phyloP scores from a whole-genome alignment of 2,329 filamentous ascomycete species.

The Parastagonospora nodorum region DNA sequence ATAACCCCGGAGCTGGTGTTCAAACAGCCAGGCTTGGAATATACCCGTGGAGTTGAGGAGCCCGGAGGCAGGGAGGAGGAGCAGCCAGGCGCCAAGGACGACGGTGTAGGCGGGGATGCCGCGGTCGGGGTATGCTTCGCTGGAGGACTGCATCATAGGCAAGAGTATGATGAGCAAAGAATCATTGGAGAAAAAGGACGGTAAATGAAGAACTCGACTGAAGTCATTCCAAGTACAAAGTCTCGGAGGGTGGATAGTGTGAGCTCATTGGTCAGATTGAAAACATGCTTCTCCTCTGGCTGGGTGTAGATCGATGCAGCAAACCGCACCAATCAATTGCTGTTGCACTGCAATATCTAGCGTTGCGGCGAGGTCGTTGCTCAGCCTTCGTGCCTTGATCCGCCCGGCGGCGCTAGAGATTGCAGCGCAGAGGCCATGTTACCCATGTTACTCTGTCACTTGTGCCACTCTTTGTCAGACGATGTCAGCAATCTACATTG shows the following conservation, averaged over 20 bases:
- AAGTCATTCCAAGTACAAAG: not conserved
- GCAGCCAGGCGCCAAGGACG: slow-evolving; percentile 34
- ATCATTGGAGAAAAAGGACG: not conserved
- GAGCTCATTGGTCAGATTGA: not conserved
- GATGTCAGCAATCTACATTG: too few relatives aligned
- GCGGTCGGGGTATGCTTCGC: slow-evolving; percentile 27
- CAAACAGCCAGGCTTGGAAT: slow-evolving; percentile 76
- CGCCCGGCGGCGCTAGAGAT: too few relatives aligned
- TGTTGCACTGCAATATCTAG: too few relatives aligned
- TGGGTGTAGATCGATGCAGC: too few relatives aligned
- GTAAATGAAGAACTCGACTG: not conserved
- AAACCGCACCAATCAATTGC: too few relatives aligned
- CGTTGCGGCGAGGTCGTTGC: too few relatives aligned
- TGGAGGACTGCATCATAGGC: not conserved
- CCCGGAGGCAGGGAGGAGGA: slow-evolving; percentile 30
- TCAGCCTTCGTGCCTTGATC: too few relatives aligned
- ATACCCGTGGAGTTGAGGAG: slow-evolving; percentile 59
- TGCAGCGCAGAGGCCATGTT: too few relatives aligned
- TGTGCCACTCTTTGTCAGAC: too few relatives aligned
- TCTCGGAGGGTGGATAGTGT: not conserved
- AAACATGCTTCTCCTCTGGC: not conserved
- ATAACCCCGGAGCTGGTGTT: slow-evolving; percentile 69
- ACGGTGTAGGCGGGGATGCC: slow-evolving; percentile 35
- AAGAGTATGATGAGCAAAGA: not conserved
- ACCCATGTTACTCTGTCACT: too few relatives aligned